These are phyloP conservation scores for Thamnidium elegans DNA, from an alignment of 192 early-diverging fungal genomes.

Conservation along the genomic window DNA sequence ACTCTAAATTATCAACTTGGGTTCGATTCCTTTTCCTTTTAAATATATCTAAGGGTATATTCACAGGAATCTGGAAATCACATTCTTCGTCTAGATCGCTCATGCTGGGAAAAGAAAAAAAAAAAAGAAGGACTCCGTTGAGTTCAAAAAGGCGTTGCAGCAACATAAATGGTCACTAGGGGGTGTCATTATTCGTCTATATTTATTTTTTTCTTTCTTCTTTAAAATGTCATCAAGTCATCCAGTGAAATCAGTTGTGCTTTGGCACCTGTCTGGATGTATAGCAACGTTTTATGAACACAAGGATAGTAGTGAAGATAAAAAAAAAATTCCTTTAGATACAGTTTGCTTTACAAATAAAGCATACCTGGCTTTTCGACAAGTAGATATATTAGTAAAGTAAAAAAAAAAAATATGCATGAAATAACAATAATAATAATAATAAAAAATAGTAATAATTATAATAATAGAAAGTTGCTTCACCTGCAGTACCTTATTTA, in stretches of 20 bases:
- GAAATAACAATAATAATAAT: background rate
- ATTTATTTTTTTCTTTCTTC: too few species aligned
- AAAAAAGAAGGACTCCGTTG: background rate
- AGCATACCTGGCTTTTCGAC: constrained; percentile 9
- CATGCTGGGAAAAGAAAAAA: background rate
- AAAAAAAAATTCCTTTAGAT: constrained; percentile 1
- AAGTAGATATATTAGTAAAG: constrained; percentile 20
- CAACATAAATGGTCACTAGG: too few species aligned
- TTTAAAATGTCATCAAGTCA: too few species aligned
- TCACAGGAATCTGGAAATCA: background rate
- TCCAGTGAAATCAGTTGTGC: constrained; percentile 20
- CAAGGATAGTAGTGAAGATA: background rate
- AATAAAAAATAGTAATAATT: background rate
- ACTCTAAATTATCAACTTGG: background rate
- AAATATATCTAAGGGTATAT: background rate
- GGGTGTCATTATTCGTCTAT: too few species aligned
- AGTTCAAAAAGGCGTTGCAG: too few species aligned
- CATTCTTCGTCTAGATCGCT: background rate
- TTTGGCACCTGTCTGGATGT: constrained; percentile 30
- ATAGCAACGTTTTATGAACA: constrained; percentile 24
- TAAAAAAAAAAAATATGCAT: background rate
- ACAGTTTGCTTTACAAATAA: constrained; percentile 21
- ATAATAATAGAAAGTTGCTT: constrained; percentile 31
- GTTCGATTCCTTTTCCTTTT: background rate
- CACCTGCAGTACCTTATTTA: constrained; percentile 34